Evolutionary conservation across 768 basidiomycete genomes (phyloP), one percentile per base, ranked within the genome.

Genomic region (Chalciporus piperatus): DNA sequence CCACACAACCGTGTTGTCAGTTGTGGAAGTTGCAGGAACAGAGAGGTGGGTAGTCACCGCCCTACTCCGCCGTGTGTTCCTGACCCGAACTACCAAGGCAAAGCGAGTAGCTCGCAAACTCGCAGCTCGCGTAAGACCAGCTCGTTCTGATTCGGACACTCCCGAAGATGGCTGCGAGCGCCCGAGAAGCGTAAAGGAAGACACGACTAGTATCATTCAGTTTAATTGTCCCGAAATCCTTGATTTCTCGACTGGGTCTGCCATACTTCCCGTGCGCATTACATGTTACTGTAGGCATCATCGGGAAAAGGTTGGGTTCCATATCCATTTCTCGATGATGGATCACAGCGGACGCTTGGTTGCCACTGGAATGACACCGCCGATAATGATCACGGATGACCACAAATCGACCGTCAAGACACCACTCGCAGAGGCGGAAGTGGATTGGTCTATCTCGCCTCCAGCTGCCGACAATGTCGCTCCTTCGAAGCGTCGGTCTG

Each of bases 261-360:
- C 85, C 22, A 79, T 90, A 17, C 76, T 99, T n/a, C 96, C 96
- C 8, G 83, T 97, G 33, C 83, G 97, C 41, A 92, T 99, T 54
- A 96, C 96, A 7, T 99, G 97, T 71, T 99, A 99, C 68, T 98
- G 97, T 60, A 85, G 96, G 46, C 97, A 98, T 76, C 96, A 99
- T 72, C 87, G 92, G 54, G 97, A 99, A 73, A 98, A 97, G 72
- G 76, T 87, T 33, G 97, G 97, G 3, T 98, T 98, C 70, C 86
- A 88, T 65, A 84, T 98, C 52, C 86, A 89, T 58, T 88, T 98
- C 67, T 83, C 84, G 17, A 80, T 99, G 76, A 80, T 84, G 65
- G 91, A 97, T 60, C 74, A 84, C 59, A 74, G 72, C 22, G 95
- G 94, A 3, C 80, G 87, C 19, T 70, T 92, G 43, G 83, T 98